Evolutionary conservation across 176 grass and related monocot species (phyloP), one percentile per base, ranked within the genome.

Genomic region (Oryza nivara): DNA sequence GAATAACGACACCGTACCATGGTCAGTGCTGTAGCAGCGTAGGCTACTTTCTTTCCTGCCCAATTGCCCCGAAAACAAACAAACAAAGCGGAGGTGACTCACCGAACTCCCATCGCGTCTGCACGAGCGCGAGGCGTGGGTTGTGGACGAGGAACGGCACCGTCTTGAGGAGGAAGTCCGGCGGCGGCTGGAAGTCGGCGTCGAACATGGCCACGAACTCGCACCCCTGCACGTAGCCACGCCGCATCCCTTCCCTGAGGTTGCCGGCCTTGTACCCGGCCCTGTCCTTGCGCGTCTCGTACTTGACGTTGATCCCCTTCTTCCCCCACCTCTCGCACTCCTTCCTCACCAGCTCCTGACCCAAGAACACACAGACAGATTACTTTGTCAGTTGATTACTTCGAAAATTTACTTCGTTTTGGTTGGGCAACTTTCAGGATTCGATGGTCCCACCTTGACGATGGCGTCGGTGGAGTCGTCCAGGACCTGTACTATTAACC

Each of bases 61-160:
- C 12, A 2, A 2, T 69, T 56, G 8, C 13, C 3, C 12, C 34
- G 10, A 9, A 67, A 38, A 38, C 4, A 38, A 49, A 38, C 10
- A 20, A 74, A 58, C 35, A 36, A 36, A 36, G 35, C 35, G 4
- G 36, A 12, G 6, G 36, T 11, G 43, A 38, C 15, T 68, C 67
- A 97, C 94, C 94, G 48, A 90, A 97, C 56, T 93, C 76, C 94
- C 94, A 97, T 4, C 94, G 91, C 4, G 94, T 43, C 86, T 97
- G 94, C 69, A 97, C 91, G 49, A 97, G 94, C 79, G 82, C 94
- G 20, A 97, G 75, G 1, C 16, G 68, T 9, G 91, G 82, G 77
- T 97, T 82, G 84, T 88, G 87, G 43, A 92, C 49, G 68, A 97
- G 90, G 75, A 90, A 93, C 75, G 91, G 94, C 9, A 97, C 65